phyloP scores from a whole-genome alignment of 1,284 basidiomycete genomes.

The Bjerkandera adusta region DNA sequence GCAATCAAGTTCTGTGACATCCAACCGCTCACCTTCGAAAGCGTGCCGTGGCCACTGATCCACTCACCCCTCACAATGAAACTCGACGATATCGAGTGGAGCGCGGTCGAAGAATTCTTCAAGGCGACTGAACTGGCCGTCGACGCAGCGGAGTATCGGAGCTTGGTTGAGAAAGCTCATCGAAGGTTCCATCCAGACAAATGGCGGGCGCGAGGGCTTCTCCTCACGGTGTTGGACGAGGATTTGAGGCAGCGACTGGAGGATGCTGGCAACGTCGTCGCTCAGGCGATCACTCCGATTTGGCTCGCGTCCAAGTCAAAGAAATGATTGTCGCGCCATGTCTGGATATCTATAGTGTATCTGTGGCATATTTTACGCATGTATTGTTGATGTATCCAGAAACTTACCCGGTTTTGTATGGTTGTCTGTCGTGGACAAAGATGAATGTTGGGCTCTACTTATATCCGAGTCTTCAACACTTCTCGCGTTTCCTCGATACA shows the following conservation, averaged over 20 bases:
- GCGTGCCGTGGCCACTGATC: conserved; percentile 10
- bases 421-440: too few species aligned
- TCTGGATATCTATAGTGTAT: neutral
- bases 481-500: too few species aligned
- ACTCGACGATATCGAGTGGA: conserved; percentile 7
- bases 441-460: too few species aligned
- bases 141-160: neutral
- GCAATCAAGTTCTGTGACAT: conserved; percentile 2
- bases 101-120: conserved; percentile 13
- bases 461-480: too few species aligned
- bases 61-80: conserved; percentile 1
- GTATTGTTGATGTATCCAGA: too few species aligned
- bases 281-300: conserved; percentile 10
- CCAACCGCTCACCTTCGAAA: conserved; percentile 11
- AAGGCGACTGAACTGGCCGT: neutral
- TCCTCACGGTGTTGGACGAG: conserved; percentile 9
- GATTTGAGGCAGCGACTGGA: conserved; percentile 2
- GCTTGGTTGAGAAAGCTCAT: conserved; percentile 12
- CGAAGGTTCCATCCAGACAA: conserved; percentile 14
- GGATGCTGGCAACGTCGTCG: conserved; percentile 13
- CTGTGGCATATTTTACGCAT: too few species aligned
- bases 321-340: neutral
- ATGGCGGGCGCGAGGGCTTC: conserved; percentile 10
- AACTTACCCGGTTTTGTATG: too few species aligned
- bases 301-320: conserved; percentile 5